Base-by-base conservation (phyloP, 129 eudicot species). In the Flaveria linearis region DNA sequence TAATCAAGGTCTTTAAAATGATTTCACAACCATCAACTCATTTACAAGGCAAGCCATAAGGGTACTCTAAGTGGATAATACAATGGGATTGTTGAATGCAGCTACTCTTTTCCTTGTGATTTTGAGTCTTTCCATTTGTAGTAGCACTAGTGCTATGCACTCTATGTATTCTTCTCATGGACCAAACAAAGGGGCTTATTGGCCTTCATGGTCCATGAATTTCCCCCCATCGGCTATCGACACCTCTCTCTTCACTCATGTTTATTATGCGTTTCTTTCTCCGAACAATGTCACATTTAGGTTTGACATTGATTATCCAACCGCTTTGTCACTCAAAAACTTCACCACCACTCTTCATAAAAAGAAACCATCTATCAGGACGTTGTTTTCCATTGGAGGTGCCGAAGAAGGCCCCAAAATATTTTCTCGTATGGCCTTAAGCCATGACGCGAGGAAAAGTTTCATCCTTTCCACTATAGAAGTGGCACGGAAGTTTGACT, bases 361-460 rank as follows among this genome's bases (percentile, higher is more conserved):
- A 0, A 84, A 78, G 57, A 82, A 75, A 1, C 90, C 92, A 0
- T 69, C 83, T 3, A 65, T 87, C 12, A 89, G 85, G 57, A 84
- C 84, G 1, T 81, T 92, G 26, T 73, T 87, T 56, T 89, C 97
- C 49, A 80, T 85, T 7, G 97, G 97, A 0, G 97, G 97, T 6
- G 95, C 86, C 0, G 30, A 51, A 1, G 96, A 80, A 1, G 89
- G 86, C 46, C 17, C 81, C 0, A 9, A 3, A 5, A 6, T 75
- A 55, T 87, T 85, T 46, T 76, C 91, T 26, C 82, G 74, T 15
- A 85, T 92, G 91, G 96, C 96, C 15, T 65, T 84, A 6, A 25
- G 36, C 13, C 39, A 81, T 0, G 42, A 73, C 22, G 50, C 80
- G 0, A 80, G 96, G 2, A 79, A 85, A 62, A 75, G 5, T 23